Evolutionary conservation across 2,329 filamentous ascomycete genomes (phyloP).

Genomic region (Cyclaneusma minus): DNA sequence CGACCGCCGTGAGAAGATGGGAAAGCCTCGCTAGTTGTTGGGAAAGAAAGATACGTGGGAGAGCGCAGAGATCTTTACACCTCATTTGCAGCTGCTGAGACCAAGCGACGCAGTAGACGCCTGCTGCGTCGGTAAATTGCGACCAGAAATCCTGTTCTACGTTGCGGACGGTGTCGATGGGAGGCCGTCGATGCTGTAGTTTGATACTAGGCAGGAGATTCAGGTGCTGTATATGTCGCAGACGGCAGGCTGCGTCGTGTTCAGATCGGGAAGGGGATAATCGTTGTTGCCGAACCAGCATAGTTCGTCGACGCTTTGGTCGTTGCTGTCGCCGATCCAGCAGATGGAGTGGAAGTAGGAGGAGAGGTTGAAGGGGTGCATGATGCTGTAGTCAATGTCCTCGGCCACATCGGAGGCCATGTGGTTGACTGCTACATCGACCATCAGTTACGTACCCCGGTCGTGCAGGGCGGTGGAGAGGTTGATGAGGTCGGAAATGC

Average conservation of each 20-base stretch:
- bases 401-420: conserved; percentile 14
- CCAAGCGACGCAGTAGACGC: conserved; percentile 44
- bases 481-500: conserved; percentile 25
- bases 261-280: conserved; percentile 24
- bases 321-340: conserved; percentile 14
- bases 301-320: conserved; percentile 19
- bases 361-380: conserved; percentile 15
- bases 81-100: too few species aligned
- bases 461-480: conserved; percentile 26
- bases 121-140: conserved; percentile 32
- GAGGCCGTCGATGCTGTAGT: conserved; percentile 26
- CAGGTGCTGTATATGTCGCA: too few species aligned
- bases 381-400: conserved; percentile 10
- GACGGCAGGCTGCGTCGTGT: conserved; percentile 23
- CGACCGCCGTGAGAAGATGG: too few species aligned
- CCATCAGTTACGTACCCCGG: conserved; percentile 30
- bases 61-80: too few species aligned
- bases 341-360: conserved; percentile 13
- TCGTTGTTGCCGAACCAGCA: conserved; percentile 29
- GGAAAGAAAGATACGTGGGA: too few species aligned
- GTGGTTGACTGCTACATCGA: conserved; percentile 31
- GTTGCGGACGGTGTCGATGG: conserved; percentile 31
- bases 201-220: too few species aligned
- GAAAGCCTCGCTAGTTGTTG: too few species aligned
- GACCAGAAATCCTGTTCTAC: conserved; percentile 36